Conservation (phyloP, 2,329 filamentous ascomycete species). For the Clathrospora elynae region DNA sequence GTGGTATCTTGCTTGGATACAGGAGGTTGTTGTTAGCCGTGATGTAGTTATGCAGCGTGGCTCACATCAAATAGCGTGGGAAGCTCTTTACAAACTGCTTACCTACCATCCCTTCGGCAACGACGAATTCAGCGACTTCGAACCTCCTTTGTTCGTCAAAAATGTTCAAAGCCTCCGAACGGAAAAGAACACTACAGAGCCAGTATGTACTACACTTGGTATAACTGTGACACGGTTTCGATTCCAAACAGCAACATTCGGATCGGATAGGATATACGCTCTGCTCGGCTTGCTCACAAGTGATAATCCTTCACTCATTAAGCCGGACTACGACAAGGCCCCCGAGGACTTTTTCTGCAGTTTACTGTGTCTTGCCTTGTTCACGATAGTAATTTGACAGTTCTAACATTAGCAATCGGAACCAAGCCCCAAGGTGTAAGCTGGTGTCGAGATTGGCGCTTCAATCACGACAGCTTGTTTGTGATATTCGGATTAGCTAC, state of each 20-base stretch:
- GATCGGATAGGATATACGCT: constrained; percentile 14
- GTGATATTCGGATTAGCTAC: no score
- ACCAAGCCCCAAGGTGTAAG: constrained; percentile 1
- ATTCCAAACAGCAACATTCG: constrained; percentile 9
- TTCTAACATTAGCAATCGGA: constrained; percentile 1
- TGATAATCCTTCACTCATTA: constrained; percentile 2
- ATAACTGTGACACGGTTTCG: constrained; percentile 4
- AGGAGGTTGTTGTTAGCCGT: constrained; percentile 7
- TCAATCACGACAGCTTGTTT: no score
- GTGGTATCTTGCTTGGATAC: constrained; percentile 15
- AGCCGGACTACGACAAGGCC: constrained; percentile 7
- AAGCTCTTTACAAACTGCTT: constrained; percentile 1
- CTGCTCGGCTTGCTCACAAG: constrained; percentile 10
- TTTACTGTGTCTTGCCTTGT: constrained; percentile 8
- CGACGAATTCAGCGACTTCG: no score
- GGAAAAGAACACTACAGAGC: no score
- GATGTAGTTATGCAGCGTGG: constrained; percentile 11
- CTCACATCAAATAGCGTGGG: constrained; percentile 2
- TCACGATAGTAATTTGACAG: constrained; percentile 1
- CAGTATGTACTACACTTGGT: constrained; percentile 2
- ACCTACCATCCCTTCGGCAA: no score
- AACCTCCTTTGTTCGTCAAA: no score
- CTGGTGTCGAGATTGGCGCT: constrained; percentile 13
- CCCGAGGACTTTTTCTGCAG: constrained; percentile 8
- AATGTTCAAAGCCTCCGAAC: no score